Percentiles rank a stretch among this genome's conserved stretches.
Evolutionary conservation across 2,329 filamentous ascomycete genomes (phyloP).

Genomic region (Colletotrichum truncatum): DNA sequence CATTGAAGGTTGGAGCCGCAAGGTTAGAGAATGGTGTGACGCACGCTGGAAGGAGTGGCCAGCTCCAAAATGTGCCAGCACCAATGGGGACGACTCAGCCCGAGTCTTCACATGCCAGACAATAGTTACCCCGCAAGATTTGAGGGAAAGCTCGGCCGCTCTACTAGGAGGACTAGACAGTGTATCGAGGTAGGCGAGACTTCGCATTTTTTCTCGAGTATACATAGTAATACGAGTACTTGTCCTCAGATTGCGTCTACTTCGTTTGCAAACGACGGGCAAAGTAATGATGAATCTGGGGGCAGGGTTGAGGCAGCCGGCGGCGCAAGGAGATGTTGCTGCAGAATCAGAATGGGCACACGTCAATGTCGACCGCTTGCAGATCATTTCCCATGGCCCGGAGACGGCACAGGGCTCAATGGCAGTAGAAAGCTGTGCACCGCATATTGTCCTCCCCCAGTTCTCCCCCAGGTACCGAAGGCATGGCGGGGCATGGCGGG

Average conservation of each 20-base stretch:
- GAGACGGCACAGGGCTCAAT: neutral
- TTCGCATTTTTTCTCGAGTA: neutral
- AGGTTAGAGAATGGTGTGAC: slow-evolving; percentile 16
- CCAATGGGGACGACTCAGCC: slow-evolving; percentile 23
- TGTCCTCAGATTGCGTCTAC: no score
- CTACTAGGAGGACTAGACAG: no score
- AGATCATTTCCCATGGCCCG: slow-evolving; percentile 19
- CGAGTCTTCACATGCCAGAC: slow-evolving; percentile 25
- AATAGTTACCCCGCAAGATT: slow-evolving; percentile 18
- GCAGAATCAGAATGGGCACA: slow-evolving; percentile 21
- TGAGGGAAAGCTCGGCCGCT: neutral
- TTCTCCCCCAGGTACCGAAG: neutral
- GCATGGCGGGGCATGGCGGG: slow-evolving; percentile 28
- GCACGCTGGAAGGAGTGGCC: slow-evolving; percentile 19
- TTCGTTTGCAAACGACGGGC: neutral
- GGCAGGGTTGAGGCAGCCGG: neutral
- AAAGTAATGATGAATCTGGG: neutral
- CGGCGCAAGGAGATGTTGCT: neutral
- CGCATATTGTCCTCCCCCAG: neutral
- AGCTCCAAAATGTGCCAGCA: slow-evolving; percentile 1
- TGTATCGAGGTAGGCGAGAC: neutral
- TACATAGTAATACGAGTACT: no score
- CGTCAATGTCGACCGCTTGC: slow-evolving; percentile 13
- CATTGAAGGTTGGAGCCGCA: neutral
- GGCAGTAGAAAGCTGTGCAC: neutral